Evolutionary conservation across 441 rosid genomes (phyloP).

Genomic region (Geranium incanum): DNA sequence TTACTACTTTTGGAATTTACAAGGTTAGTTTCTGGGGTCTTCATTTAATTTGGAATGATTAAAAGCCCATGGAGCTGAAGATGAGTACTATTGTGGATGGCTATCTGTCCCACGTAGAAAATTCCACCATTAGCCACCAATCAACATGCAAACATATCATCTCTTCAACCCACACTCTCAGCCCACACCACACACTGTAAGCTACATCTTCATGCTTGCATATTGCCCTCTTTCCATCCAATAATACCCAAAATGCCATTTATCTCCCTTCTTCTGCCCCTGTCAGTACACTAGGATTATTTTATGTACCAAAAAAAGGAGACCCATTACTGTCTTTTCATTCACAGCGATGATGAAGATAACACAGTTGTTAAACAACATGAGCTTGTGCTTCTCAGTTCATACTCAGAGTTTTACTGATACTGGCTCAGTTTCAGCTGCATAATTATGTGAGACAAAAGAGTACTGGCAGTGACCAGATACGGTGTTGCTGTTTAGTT

Average conservation of each 20-base stretch:
- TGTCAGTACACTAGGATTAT: slow-evolving; percentile 1
- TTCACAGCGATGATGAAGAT: slow-evolving; percentile 12
- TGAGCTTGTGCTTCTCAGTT: slow-evolving; percentile 11
- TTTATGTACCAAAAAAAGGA: background rate
- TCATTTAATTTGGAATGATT: background rate
- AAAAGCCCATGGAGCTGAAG: background rate
- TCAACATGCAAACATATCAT: slow-evolving; percentile 28
- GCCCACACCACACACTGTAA: slow-evolving; percentile 33
- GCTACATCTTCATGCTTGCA: slow-evolving; percentile 14
- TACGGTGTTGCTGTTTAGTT: background rate
- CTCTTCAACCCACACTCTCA: slow-evolving; percentile 19
- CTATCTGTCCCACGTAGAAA: slow-evolving; percentile 29
- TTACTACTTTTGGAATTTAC: background rate
- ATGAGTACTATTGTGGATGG: slow-evolving; percentile 30
- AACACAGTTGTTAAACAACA: background rate
- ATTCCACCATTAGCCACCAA: slow-evolving; percentile 23
- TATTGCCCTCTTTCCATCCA: background rate
- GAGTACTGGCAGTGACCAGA: slow-evolving; percentile 15
- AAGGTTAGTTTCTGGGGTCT: background rate
- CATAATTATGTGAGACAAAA: slow-evolving; percentile 24
- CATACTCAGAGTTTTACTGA: background rate
- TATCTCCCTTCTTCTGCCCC: slow-evolving; percentile 10
- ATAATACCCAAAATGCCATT: background rate
- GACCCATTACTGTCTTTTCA: slow-evolving; percentile 21
- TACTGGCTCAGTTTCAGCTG: slow-evolving; percentile 4